A percentile compares a stretch with the other conserved stretches of the same genome.
phyloP scores from a whole-genome alignment of 176 grass and related monocot species.

The Aegilops sharonensis region DNA sequence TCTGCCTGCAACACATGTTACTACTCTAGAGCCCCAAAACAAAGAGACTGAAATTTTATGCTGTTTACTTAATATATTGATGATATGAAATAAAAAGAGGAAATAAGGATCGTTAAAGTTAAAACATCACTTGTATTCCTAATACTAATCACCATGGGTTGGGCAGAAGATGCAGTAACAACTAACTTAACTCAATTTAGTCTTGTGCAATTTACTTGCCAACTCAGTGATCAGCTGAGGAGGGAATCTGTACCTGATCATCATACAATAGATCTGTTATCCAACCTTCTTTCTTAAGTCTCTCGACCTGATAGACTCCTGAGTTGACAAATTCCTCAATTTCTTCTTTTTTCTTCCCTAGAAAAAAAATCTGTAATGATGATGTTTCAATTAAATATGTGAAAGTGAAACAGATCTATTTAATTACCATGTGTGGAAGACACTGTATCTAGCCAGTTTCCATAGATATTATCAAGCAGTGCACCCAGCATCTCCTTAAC shows the following conservation, averaged over 20 bases:
- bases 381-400: constrained; percentile 20
- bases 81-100: neutral
- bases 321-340: constrained; percentile 81
- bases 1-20: neutral
- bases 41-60: neutral
- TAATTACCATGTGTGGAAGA: constrained; percentile 64
- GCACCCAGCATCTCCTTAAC: constrained; percentile 80
- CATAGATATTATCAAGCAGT: constrained; percentile 87
- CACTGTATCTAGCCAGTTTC: constrained; percentile 95
- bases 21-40: constrained; percentile 8
- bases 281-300: constrained; percentile 97
- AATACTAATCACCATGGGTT: constrained; percentile 1
- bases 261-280: constrained; percentile 95
- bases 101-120: neutral
- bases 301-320: constrained; percentile 96
- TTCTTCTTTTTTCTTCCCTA: constrained; percentile 94
- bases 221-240: constrained; percentile 21
- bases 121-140: neutral
- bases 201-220: constrained; percentile 3
- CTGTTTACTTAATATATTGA: neutral
- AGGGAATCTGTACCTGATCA: constrained; percentile 73
- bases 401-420: constrained; percentile 40
- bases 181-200: neutral
- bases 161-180: neutral
- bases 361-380: constrained; percentile 29